Percentiles rank a stretch among this genome's conserved stretches.
phyloP scores from a whole-genome alignment of 1,139 yeast genomes.

The Taphrina pruni region DNA sequence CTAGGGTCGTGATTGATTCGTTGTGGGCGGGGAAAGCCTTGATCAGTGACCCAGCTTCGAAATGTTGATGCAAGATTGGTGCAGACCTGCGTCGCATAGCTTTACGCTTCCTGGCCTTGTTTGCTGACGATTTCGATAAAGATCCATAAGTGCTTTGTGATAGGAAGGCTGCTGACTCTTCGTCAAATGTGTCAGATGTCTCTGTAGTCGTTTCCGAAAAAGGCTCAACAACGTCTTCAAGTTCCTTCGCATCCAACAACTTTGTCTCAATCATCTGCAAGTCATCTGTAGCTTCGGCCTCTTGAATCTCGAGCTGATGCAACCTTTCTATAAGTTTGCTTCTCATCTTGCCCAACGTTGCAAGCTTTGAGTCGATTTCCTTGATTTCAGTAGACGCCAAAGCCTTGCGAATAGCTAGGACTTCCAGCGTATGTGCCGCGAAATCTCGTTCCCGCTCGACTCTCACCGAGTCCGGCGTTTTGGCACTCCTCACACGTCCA shows the following conservation, averaged over 20 bases:
- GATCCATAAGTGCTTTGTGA: slow-evolving; percentile 38
- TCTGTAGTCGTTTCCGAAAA: slow-evolving; percentile 8
- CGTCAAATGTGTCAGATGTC: slow-evolving; percentile 23
- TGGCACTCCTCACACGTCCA: slow-evolving; percentile 19
- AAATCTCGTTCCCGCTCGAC: slow-evolving; percentile 54
- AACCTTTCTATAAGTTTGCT: slow-evolving; percentile 63
- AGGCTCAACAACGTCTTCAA: slow-evolving; percentile 24
- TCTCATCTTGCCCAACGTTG: slow-evolving; percentile 59
- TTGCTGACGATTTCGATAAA: slow-evolving; percentile 20
- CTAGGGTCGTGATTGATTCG: slow-evolving; percentile 61
- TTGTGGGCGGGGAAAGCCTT: slow-evolving; percentile 57
- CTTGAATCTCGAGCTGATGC: slow-evolving; percentile 65
- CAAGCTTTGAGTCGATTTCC: slow-evolving; percentile 65
- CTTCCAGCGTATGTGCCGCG: slow-evolving; percentile 59
- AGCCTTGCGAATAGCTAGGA: slow-evolving; percentile 65
- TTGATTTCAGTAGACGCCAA: slow-evolving; percentile 66
- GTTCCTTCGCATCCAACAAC: slow-evolving; percentile 27
- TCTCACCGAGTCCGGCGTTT: slow-evolving; percentile 45
- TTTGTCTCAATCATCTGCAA: slow-evolving; percentile 37
- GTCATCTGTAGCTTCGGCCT: slow-evolving; percentile 58
- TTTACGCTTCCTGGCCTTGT: slow-evolving; percentile 33
- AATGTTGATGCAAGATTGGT: slow-evolving; percentile 67
- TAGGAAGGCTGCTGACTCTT: slow-evolving; percentile 27
- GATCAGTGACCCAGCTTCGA: slow-evolving; percentile 64
- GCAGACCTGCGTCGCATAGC: slow-evolving; percentile 56